Percentiles rank a stretch among this genome's conserved stretches.
Conservation (phyloP, 768 basidiomycete species). For the Plicaturopsis crispa region DNA sequence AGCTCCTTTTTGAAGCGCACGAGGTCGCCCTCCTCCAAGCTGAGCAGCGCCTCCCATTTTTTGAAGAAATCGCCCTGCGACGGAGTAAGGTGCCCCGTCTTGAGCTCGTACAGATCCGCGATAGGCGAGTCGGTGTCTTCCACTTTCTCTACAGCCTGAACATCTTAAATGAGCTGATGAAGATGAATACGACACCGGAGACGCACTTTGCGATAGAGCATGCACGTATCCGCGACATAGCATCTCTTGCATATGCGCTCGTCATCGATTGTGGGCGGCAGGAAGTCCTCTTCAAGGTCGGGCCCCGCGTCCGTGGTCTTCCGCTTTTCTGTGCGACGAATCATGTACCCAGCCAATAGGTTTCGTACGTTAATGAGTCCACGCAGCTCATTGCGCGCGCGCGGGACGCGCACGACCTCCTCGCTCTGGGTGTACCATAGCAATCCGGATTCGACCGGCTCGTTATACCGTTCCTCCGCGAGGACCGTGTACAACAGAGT, state of each 20-base stretch:
- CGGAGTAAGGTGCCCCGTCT: constrained; percentile 73
- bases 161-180: constrained; percentile 2
- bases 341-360: constrained; percentile 74
- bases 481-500: constrained; percentile 95
- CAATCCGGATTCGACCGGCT: constrained; percentile 72
- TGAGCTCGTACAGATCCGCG: constrained; percentile 62
- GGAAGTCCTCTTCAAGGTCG: constrained; percentile 41
- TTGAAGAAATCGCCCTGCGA: constrained; percentile 74
- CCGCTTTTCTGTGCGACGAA: constrained; percentile 31
- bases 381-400: constrained; percentile 74
- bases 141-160: constrained; percentile 63
- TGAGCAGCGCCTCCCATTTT: constrained; percentile 77
- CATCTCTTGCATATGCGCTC: constrained; percentile 73
- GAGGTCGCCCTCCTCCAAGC: constrained; percentile 84
- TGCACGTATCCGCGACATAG: constrained; percentile 79
- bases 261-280: constrained; percentile 86
- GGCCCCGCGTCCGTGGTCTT: constrained; percentile 14
- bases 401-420: constrained; percentile 77
- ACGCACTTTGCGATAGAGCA: constrained; percentile 84
- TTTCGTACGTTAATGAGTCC: constrained; percentile 80
- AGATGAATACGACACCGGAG: not conserved
- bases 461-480: constrained; percentile 84
- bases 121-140: constrained; percentile 46
- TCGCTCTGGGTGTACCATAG: constrained; percentile 93
- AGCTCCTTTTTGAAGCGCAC: constrained; percentile 84